phyloP scores from a whole-genome alignment of 2,329 filamentous ascomycete species.

The Fusarium nelsonii region DNA sequence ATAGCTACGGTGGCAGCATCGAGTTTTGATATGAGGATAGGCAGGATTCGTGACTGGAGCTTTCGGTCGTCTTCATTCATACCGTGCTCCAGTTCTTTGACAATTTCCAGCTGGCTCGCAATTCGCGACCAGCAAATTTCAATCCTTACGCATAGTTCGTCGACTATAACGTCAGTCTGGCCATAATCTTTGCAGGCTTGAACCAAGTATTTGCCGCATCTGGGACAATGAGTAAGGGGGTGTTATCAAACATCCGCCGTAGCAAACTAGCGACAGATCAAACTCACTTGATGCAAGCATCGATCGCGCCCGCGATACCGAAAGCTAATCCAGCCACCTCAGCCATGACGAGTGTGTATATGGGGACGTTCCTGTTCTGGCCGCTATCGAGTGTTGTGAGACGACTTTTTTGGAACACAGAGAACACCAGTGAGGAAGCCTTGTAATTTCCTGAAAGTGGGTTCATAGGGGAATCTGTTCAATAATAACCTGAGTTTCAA shows the following conservation, averaged over 20 bases:
- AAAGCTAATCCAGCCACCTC: neutral
- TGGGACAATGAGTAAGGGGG: neutral
- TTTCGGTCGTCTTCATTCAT: neutral
- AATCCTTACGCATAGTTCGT: neutral
- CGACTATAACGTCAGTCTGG: neutral
- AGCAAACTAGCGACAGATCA: too few relatives aligned
- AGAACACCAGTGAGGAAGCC: neutral
- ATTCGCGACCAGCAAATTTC: constrained; percentile 11
- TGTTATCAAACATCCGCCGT: neutral
- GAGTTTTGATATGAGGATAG: neutral
- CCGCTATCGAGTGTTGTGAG: neutral
- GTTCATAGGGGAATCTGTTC: neutral
- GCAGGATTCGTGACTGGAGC: neutral
- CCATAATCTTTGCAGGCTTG: constrained; percentile 3
- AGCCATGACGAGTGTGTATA: neutral
- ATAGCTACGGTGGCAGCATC: neutral
- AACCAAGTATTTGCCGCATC: neutral
- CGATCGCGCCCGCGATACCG: neutral
- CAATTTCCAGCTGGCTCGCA: neutral
- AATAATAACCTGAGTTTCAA: neutral
- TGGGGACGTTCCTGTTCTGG: neutral
- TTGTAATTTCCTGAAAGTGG: neutral
- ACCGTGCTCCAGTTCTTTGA: neutral
- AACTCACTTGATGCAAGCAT: constrained; percentile 3
- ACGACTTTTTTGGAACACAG: neutral